Evolutionary conservation across 441 rosid genomes (phyloP), one percentile per base, ranked within the genome.

Genomic region (Adansonia grandidieri): DNA sequence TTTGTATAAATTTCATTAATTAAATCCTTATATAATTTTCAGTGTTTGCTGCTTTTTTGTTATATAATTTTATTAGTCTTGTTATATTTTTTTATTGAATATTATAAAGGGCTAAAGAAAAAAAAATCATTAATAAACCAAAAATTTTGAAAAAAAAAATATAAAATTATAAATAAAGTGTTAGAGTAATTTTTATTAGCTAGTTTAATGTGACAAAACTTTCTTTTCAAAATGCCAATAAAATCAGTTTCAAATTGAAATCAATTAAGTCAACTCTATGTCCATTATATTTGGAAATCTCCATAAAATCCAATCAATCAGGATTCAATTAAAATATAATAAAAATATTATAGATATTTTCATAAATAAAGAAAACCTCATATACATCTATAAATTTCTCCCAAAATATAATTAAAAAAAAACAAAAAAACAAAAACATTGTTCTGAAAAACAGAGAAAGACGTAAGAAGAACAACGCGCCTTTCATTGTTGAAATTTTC

Each of bases 381-480:
- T 4, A 17, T 17, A 17, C 77, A 42, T 60, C 14, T 6, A 1
- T 5, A 10, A 10, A 17, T 67, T 66, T 4, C 28, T 20, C 50
- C 19, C 6, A 42, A 65, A 17, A 4, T 8, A 5, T 3, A 67
- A 9, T 50, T 10, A 0, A 67, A 44, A 44, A 3, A 76, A 50
- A 15, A 17, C n/a, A n/a, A n/a, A n/a, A 28, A 28, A 28, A 28
- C 32, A 28, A 28, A 28, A 28, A 28, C 32, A 28, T 28, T 28
- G 32, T 79, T 48, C 17, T 5, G 9, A 24, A 62, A 50, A 0
- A 6, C 17, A 32, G 42, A 67, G 50, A 60, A 9, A 61, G 63
- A 54, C 73, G 32, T 22, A 56, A 10, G 57, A 15, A 62, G 67
- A 13, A 62, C 28, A 82, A 85, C 86, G 88, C 85, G 66, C 13